Evolutionary conservation across 257 asterid genomes (phyloP).

Genomic region (Linderniella brevidens): DNA sequence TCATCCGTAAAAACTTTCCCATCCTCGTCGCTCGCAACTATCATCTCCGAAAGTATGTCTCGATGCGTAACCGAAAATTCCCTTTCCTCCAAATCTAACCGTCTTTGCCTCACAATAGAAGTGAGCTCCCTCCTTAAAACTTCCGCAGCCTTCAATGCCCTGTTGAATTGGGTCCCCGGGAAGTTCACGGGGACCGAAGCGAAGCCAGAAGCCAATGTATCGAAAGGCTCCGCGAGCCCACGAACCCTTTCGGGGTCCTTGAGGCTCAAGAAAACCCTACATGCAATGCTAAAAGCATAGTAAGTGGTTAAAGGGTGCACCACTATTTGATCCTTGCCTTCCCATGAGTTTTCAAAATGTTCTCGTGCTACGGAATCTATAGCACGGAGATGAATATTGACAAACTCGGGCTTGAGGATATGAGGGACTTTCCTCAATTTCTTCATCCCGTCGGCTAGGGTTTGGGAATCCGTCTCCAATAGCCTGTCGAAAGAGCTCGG

Average conservation of each 20-base stretch:
- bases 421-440: conserved; percentile 37
- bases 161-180: conserved; percentile 39
- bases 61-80: conserved; percentile 20
- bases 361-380: conserved; percentile 33
- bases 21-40: conserved; percentile 15
- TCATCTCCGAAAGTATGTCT: too few species aligned
- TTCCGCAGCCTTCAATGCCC: conserved; percentile 30
- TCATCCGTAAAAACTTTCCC: conserved; percentile 28
- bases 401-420: conserved; percentile 36
- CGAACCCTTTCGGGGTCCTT: conserved; percentile 27
- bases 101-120: conserved; percentile 22
- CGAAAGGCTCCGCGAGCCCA: conserved; percentile 24
- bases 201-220: conserved; percentile 25
- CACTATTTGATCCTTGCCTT: conserved; percentile 13
- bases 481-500: conserved; percentile 31
- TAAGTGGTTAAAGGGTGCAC: conserved; percentile 25
- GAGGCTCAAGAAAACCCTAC: conserved; percentile 28
- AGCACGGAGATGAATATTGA: conserved; percentile 27
- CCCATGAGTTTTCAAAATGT: conserved; percentile 33
- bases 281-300: conserved; percentile 36
- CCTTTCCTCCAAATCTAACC: conserved; percentile 17
- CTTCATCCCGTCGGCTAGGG: conserved; percentile 16
- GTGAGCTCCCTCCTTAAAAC: conserved; percentile 26
- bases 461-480: conserved; percentile 27
- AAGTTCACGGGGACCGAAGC: conserved; percentile 28